These are phyloP conservation scores for Tagetes erecta DNA, from an alignment of 129 eudicot genomes.

Conservation along the genomic window DNA sequence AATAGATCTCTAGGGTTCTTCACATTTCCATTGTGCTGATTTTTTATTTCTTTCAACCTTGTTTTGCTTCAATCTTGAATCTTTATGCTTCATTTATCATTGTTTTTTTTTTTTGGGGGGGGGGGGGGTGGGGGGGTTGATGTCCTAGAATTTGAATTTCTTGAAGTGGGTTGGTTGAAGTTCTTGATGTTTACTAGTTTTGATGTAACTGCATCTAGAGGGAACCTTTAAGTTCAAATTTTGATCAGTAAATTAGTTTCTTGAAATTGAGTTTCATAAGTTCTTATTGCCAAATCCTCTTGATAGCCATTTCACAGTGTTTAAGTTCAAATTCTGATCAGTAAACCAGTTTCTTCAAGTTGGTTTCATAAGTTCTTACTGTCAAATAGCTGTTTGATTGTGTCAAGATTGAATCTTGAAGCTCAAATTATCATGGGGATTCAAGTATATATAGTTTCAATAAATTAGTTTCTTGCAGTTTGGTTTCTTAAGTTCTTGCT, in stretches of 20 bases:
- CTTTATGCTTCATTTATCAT: background rate
- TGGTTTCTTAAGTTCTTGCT: background rate
- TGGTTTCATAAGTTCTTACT: background rate
- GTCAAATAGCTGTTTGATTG: no score
- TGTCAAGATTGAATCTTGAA: background rate
- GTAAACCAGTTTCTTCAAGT: background rate
- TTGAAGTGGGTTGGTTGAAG: slow-evolving; percentile 13
- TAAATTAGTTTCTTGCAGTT: background rate
- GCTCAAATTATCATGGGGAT: background rate
- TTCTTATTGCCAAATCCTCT: background rate
- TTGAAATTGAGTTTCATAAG: slow-evolving; percentile 3
- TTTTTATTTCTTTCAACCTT: slow-evolving; percentile 5
- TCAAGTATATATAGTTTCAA: no score
- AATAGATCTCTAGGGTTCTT: slow-evolving; percentile 14
- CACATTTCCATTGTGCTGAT: slow-evolving; percentile 3
- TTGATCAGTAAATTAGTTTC: slow-evolving; percentile 1
- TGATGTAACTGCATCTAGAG: no score
- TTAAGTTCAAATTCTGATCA: background rate
- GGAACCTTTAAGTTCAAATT: slow-evolving; percentile 6
- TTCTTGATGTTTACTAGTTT: background rate
- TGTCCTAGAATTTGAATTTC: slow-evolving; percentile 3
- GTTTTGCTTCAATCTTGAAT: slow-evolving; percentile 17
- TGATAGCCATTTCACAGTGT: background rate
- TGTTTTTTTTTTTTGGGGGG: no score
- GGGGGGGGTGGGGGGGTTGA: slow-evolving; percentile 2